Evolutionary conservation across 176 grass and related monocot species (phyloP).

Genomic region (Oryza punctata): DNA sequence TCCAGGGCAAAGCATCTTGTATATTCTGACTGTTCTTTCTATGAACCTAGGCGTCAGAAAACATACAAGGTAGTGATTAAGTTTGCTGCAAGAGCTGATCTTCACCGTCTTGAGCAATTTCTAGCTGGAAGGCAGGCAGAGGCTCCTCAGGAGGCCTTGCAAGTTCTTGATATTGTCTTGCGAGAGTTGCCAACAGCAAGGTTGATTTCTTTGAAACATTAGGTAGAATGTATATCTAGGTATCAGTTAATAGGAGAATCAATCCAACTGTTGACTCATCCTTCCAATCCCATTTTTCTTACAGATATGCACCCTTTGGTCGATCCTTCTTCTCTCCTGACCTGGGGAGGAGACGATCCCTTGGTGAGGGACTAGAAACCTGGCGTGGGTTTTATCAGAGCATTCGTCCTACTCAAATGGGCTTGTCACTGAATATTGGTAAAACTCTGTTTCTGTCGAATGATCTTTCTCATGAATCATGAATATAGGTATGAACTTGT

Average conservation of each 20-base stretch:
- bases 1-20: not conserved
- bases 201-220: conserved; percentile 34
- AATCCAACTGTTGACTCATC: not conserved
- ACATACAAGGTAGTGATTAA: conserved; percentile 80
- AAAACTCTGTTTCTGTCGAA: not conserved
- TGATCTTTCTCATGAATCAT: not conserved
- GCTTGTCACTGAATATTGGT: conserved; percentile 93
- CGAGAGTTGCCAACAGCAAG: conserved; percentile 78
- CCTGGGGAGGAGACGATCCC: conserved; percentile 66
- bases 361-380: conserved; percentile 91
- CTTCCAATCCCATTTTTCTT: conserved; percentile 13
- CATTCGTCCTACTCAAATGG: conserved; percentile 95
- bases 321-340: conserved; percentile 83
- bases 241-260: conserved; percentile 8
- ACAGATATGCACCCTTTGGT: conserved; percentile 69
- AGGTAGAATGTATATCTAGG: conserved; percentile 52
- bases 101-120: conserved; percentile 69
- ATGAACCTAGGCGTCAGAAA: conserved; percentile 56
- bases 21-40: conserved; percentile 7
- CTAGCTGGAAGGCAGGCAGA: conserved; percentile 73
- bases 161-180: conserved; percentile 92
- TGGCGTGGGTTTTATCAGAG: conserved; percentile 98
- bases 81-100: conserved; percentile 67
- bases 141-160: conserved; percentile 85
- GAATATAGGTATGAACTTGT: not conserved